Evolutionary conservation across 2,329 filamentous ascomycete species (phyloP).

Genomic region (Cladophialophora carrionii): DNA sequence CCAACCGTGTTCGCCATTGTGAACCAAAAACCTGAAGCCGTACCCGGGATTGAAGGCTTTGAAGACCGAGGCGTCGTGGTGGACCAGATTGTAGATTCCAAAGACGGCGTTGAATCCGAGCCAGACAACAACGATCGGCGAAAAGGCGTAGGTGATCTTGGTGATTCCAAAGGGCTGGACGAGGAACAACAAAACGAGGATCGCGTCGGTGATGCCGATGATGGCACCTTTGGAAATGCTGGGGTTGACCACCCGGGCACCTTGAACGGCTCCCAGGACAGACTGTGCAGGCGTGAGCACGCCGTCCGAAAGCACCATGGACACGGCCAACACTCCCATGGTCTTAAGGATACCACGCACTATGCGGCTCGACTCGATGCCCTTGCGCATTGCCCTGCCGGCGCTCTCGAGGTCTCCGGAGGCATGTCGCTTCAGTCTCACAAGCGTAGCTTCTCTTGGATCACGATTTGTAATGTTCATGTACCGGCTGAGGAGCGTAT

Average conservation of each 20-base stretch:
- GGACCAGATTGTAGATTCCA: slow-evolving; percentile 57
- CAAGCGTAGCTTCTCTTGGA: slow-evolving; percentile 52
- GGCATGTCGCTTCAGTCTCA: slow-evolving; percentile 53
- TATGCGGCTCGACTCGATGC: slow-evolving; percentile 53
- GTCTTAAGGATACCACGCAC: slow-evolving; percentile 55
- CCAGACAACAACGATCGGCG: slow-evolving; percentile 62
- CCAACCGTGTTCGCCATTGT: slow-evolving; percentile 58
- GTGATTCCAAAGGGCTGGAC: slow-evolving; percentile 60
- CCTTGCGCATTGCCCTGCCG: slow-evolving; percentile 50
- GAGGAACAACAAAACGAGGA: slow-evolving; percentile 57
- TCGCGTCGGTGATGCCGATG: slow-evolving; percentile 57
- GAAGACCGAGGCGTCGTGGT: slow-evolving; percentile 54
- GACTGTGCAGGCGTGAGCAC: slow-evolving; percentile 62
- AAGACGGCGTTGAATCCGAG: slow-evolving; percentile 56
- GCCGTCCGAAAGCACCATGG: slow-evolving; percentile 60
- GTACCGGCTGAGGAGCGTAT: slow-evolving; percentile 58
- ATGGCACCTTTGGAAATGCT: slow-evolving; percentile 53
- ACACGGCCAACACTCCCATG: slow-evolving; percentile 58
- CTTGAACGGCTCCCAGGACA: slow-evolving; percentile 60
- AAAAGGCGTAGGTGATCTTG: slow-evolving; percentile 54
- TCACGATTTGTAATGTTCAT: slow-evolving; percentile 58
- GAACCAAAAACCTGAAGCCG: slow-evolving; percentile 55
- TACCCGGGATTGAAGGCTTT: slow-evolving; percentile 58
- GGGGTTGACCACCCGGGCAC: slow-evolving; percentile 54
- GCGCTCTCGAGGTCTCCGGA: slow-evolving; percentile 51